Base-by-base conservation (phyloP, 1,139 yeast genomes). In the Magnusiomyces sp. region DNA sequence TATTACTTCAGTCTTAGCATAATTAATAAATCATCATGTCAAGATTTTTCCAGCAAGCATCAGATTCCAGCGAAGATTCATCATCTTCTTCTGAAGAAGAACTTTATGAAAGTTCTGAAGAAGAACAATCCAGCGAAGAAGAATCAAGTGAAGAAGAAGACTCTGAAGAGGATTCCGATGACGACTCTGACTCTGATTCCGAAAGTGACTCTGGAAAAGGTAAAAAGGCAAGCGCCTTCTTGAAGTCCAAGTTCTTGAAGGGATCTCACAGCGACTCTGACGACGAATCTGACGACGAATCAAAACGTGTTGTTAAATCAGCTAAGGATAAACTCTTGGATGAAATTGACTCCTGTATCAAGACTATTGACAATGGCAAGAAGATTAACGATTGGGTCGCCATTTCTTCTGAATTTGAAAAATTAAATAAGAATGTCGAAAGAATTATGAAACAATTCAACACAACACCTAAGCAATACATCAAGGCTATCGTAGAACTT, bases 291-390 rank as follows among this genome's bases (percentile, higher is more conserved):
- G 81, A 76, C 51, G 76, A 72, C 49, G 83, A 79, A 47, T 67
- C 63, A 50, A 83, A 82, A 67, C 85, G 83, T 62, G 88, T 89
- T 46, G 97, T 92, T 60, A 90, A 86, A 71, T 81, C 94, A 53
- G 96, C 97, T 52, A 88, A 85, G 71, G 97, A 90, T 59, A 94
- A 90, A 71, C 75, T 90, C 55, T 67, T 88, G 58, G 97, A 89
- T 65, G 98, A 92, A 68, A 78, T 92, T 72, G 83, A 79, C 60
- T 74, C 75, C 37, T 70, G 79, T 40, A 77, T 83, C 61, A 84
- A 80, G 62, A 74, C 79, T 53, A 79, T 89, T 62, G 92, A 84
- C 62, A 77, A 75, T 57, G 83, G 81, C 54, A 84, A 75, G 68
- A 77, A 77, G 69, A 76, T 76, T 58, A 81, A 81, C 62, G 92